These are phyloP conservation scores for Yamadazyma diospyri DNA, from an alignment of 1,139 yeast species.

Conservation along the genomic window DNA sequence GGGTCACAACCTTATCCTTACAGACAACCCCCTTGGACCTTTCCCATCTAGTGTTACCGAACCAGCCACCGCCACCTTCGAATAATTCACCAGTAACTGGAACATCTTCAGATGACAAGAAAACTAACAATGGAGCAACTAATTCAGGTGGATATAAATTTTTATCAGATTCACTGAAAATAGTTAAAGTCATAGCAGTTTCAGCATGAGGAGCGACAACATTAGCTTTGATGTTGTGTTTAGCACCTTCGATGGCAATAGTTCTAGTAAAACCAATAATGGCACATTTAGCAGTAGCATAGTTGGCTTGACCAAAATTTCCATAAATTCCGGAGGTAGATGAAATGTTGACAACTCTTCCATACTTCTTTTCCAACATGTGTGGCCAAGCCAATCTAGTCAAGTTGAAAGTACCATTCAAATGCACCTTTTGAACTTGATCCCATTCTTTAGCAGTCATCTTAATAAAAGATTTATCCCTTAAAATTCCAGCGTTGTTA, in stretches of 20 bases:
- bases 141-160: constrained; percentile 84
- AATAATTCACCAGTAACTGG: constrained; percentile 46
- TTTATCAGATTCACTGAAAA: constrained; percentile 71
- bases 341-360: constrained; percentile 83
- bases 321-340: constrained; percentile 98
- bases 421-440: constrained; percentile 76
- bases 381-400: constrained; percentile 93
- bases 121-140: constrained; percentile 87
- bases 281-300: constrained; percentile 90
- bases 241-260: constrained; percentile 86
- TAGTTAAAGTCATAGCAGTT: constrained; percentile 91
- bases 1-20: constrained; percentile 49
- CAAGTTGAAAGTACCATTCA: constrained; percentile 76
- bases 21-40: constrained; percentile 83
- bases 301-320: constrained; percentile 96
- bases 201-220: constrained; percentile 96
- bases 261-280: constrained; percentile 83
- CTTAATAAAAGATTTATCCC: constrained; percentile 86
- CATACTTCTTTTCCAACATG: constrained; percentile 72
- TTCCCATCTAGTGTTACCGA: constrained; percentile 94
- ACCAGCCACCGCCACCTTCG: constrained; percentile 82
- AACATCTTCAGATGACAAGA: constrained; percentile 70
- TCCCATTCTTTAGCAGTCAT: constrained; percentile 86
- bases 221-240: constrained; percentile 70
- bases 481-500: constrained; percentile 91